Evolutionary conservation across 208 protist genomes (phyloP), one percentile per base, ranked within the genome.

Genomic region (Tritrichomonas foetus): DNA sequence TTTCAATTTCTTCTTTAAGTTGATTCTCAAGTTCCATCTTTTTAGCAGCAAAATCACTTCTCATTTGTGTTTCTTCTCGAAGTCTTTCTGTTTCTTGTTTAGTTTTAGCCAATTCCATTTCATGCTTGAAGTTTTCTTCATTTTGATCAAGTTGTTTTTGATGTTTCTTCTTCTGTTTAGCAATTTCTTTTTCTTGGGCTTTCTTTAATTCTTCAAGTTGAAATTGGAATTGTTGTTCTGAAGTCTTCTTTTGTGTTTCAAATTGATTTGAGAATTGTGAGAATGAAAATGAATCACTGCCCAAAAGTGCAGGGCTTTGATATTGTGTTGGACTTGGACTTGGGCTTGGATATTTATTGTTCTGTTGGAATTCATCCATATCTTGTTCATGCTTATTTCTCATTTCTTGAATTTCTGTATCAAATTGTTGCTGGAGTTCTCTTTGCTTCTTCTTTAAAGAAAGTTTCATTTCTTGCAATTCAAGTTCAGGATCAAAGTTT

Each of bases 31-130:
- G 0, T 14, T 39, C 20, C 14, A 57, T 89, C 27, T 57, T n/a
- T 47, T 22, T 13, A 33, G 16, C 27, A 22, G 20, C 8, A 11
- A 53, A 53, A 27, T 53, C 30, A 33, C 47, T 20, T 36, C 47
- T 33, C 14, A 89, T 39, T 57, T 53, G 16, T 61, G 78, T 33
- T 57, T 89, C 78, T 33, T 39, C 27, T 89, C 41, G 53, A 8
- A 89, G 47, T n/a, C 36, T 53, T 33, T 89, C 78, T 57, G 78
- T 53, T 89, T 89, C 78, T n/a, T 53, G 47, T 57, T 57, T 89
- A 2, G 78, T 57, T 53, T 33, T 53, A 0, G 44, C 41, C 39
- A 89, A 61, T 39, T 89, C 78, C 11, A 89, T 13, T 57, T 89
- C 47, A n/a, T 89, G 16, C 2, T 89, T 14, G 5, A 57, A 53